Conservation (phyloP, 2,329 filamentous ascomycete species). For the Monosporascus ibericus region DNA sequence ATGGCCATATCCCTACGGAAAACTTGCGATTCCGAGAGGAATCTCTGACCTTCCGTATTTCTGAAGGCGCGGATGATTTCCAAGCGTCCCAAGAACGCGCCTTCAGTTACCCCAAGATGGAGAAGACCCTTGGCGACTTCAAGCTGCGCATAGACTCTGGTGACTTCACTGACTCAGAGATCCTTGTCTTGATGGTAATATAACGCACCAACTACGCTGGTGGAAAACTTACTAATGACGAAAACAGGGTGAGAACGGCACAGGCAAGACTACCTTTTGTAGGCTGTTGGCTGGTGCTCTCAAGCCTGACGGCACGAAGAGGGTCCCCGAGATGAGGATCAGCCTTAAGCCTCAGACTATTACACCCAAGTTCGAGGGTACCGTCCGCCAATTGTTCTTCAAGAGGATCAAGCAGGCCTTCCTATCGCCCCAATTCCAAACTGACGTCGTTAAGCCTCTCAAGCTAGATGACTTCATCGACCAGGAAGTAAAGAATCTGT, state of each 20-base stretch:
- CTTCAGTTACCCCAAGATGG: slow-evolving; percentile 84
- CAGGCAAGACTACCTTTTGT: slow-evolving; percentile 98
- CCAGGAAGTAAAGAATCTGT: slow-evolving; percentile 98
- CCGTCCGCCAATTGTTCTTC: slow-evolving; percentile 96
- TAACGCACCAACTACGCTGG: neutral
- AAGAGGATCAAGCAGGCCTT: slow-evolving; percentile 99
- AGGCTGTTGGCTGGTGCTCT: slow-evolving; percentile 88
- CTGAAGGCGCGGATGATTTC: slow-evolving; percentile 85
- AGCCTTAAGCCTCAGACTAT: slow-evolving; percentile 99
- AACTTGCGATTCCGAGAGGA: slow-evolving; percentile 98
- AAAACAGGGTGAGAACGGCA: slow-evolving; percentile 82
- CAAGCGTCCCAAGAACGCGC: slow-evolving; percentile 75
- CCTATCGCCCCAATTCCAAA: slow-evolving; percentile 96
- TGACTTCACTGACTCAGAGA: slow-evolving; percentile 94
- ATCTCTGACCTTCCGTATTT: slow-evolving; percentile 89
- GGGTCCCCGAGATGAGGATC: slow-evolving; percentile 90
- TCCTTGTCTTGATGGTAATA: slow-evolving; percentile 89
- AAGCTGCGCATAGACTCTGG: slow-evolving; percentile 75
- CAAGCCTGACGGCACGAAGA: slow-evolving; percentile 75
- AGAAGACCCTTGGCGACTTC: slow-evolving; percentile 89
- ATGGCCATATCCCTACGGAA: slow-evolving; percentile 96
- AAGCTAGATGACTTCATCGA: slow-evolving; percentile 99
- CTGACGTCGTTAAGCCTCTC: slow-evolving; percentile 98
- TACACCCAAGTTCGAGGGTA: slow-evolving; percentile 95
- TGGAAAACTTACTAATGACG: neutral